Evolutionary conservation across 2,329 filamentous ascomycete species (phyloP).

Genomic region (Phoma sp.): DNA sequence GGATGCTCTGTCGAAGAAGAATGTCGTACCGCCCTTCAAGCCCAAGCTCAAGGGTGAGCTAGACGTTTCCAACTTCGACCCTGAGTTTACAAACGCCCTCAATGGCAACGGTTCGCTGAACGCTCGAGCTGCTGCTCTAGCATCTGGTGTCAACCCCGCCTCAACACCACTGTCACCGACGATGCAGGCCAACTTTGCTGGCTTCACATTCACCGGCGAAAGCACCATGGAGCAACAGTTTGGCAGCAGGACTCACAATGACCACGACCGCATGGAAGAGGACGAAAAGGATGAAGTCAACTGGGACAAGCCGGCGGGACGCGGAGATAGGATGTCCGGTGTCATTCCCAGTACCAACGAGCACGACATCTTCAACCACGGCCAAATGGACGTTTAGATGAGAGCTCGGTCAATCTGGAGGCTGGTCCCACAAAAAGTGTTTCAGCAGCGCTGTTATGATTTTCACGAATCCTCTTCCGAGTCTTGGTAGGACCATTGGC

Average conservation of each 20-base stretch:
- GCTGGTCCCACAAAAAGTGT: constrained; percentile 40
- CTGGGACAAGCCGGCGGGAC: constrained; percentile 49
- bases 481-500: constrained; percentile 4
- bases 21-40: constrained; percentile 96
- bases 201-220: constrained; percentile 99
- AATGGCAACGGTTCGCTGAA: constrained; percentile 87
- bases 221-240: constrained; percentile 91
- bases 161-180: constrained; percentile 93
- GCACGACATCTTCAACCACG: constrained; percentile 57
- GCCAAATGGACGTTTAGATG: constrained; percentile 46
- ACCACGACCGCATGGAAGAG: constrained; percentile 54
- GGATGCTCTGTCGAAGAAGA: constrained; percentile 85
- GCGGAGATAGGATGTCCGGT: constrained; percentile 60
- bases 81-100: constrained; percentile 95
- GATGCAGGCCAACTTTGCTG: constrained; percentile 97
- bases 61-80: constrained; percentile 97
- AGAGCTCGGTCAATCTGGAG: neutral
- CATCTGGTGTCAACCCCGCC: constrained; percentile 79
- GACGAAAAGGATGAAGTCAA: constrained; percentile 51
- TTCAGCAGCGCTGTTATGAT: constrained; percentile 32
- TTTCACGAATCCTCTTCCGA: constrained; percentile 6
- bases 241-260: constrained; percentile 45
- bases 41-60: constrained; percentile 95
- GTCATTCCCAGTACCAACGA: constrained; percentile 54
- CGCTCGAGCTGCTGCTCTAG: constrained; percentile 84